Base-by-base conservation (phyloP, 2,329 filamentous ascomycete genomes). In the Ophiosphaerella herpotricha region DNA sequence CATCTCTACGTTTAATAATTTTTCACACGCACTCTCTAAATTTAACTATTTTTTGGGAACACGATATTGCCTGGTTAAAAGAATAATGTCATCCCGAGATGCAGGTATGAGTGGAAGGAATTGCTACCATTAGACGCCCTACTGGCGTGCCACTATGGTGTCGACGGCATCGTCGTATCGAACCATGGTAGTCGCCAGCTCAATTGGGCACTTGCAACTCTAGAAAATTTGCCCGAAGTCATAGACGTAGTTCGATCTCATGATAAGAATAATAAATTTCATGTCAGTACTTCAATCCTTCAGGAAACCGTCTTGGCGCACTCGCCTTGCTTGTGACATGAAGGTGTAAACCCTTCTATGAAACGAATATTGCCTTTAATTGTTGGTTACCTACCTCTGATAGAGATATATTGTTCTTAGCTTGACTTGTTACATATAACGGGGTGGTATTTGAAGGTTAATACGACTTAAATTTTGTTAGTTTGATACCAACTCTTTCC, bases 131-230 rank as follows among this genome's bases (percentile, higher is more conserved):
- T 7, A 48, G 76, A 78, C 48, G 75, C 75, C 6, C 64, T 67
- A 6, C 62, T 76, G 37, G 78, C 77, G 5, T 64, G 72, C 5
- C 69, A 75, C 23, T 61, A 73, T 12, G 77, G 74, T 4, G 70
- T 75, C 31, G 69, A 78, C 26, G 80, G 78, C 1, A 75, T 82
- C 23, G 53, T 80, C 14, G 63, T 82, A 5, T 77, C 74, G 16
- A 82, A 82, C 53, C 80, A 83, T 47, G 80, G 80, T 2, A 80
- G 80, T 1, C 69, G 80, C 8, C 79, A 80, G 57, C 68, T 81
- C 31, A 78, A 82, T 50, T 69, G 68, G 4, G 75, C 77, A 0
- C 78, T 81, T 2, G 64, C 66, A 4, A 68, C 64, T 1, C 52
- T 68, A 13, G 66, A 67, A 33, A 57, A 57, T 2, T 35, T 68